Evolutionary conservation across 176 grass and related monocot species (phyloP).

Genomic region (Otatea glauca): DNA sequence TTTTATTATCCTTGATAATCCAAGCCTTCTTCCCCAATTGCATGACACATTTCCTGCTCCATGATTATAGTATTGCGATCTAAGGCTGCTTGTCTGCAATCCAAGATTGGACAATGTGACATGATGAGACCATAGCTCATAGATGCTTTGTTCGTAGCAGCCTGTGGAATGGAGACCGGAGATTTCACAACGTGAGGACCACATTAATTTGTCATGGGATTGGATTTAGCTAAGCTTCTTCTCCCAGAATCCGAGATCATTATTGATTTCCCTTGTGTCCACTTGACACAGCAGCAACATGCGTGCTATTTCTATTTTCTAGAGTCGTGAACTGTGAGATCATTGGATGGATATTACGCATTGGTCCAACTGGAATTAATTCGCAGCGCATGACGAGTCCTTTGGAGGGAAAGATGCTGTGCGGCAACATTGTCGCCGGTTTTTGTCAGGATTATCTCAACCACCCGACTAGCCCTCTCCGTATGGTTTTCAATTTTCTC

Average conservation of each 20-base stretch:
- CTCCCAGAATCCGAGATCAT: neutral
- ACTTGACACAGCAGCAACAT: neutral
- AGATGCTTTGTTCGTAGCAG: constrained; percentile 26
- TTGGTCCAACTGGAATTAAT: neutral
- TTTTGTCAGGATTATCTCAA: constrained; percentile 57
- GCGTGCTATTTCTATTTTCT: neutral
- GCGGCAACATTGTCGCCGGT: constrained; percentile 37
- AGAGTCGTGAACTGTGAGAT: neutral
- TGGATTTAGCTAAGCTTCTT: neutral
- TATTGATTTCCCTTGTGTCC: neutral
- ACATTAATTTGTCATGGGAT: neutral
- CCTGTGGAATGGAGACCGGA: neutral
- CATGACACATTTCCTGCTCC: constrained; percentile 20
- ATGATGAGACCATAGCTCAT: constrained; percentile 19
- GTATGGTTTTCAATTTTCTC: neutral
- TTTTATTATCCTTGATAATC: constrained; percentile 5
- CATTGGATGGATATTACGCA: neutral
- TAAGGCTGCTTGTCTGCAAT: neutral
- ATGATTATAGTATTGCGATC: neutral
- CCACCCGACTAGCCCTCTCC: constrained; percentile 39
- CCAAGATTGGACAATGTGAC: constrained; percentile 26
- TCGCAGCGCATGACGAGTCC: neutral
- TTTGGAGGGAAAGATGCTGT: neutral
- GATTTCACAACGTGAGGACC: constrained; percentile 32
- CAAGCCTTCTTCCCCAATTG: neutral